phyloP scores from a whole-genome alignment of 768 basidiomycete genomes.

The Phaeotremella skinneri region DNA sequence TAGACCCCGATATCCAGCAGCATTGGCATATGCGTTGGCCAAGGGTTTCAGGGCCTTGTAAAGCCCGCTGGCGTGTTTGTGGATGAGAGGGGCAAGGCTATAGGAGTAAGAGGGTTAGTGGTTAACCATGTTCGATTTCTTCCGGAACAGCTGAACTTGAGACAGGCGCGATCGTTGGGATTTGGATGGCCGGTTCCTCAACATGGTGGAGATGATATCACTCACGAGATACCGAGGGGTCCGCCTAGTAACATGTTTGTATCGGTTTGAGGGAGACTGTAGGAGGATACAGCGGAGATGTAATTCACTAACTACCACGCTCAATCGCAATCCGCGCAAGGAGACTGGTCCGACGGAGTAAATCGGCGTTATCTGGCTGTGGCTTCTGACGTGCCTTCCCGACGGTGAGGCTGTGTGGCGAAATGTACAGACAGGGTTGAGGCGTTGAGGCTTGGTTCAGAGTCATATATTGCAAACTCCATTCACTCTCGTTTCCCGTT shows the following conservation, averaged over 20 bases:
- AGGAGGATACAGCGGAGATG: neutral
- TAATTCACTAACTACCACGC: too few species aligned
- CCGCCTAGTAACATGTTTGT: constrained; percentile 39
- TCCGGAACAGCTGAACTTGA: neutral
- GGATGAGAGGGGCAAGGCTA: constrained; percentile 68
- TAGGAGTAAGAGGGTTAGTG: neutral
- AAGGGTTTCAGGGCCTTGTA: constrained; percentile 69
- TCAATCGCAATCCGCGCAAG: neutral
- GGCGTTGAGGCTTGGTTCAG: too few species aligned
- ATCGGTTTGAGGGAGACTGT: constrained; percentile 23
- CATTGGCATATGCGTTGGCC: constrained; percentile 75
- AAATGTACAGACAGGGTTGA: too few species aligned
- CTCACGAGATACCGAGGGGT: constrained; percentile 44
- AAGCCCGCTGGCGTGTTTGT: constrained; percentile 63
- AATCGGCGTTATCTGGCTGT: constrained; percentile 3
- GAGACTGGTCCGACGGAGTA: neutral
- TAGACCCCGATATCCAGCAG: constrained; percentile 77
- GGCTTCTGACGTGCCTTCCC: neutral
- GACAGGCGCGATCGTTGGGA: too few species aligned
- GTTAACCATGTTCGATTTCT: constrained; percentile 5
- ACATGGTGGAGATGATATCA: constrained; percentile 13
- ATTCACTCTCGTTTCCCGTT: too few species aligned
- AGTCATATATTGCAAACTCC: too few species aligned
- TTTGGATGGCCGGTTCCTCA: constrained; percentile 5
- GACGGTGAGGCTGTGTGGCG: too few species aligned